Evolutionary conservation across 2,329 filamentous ascomycete genomes (phyloP).

Genomic region (Elsinoe arachidis): DNA sequence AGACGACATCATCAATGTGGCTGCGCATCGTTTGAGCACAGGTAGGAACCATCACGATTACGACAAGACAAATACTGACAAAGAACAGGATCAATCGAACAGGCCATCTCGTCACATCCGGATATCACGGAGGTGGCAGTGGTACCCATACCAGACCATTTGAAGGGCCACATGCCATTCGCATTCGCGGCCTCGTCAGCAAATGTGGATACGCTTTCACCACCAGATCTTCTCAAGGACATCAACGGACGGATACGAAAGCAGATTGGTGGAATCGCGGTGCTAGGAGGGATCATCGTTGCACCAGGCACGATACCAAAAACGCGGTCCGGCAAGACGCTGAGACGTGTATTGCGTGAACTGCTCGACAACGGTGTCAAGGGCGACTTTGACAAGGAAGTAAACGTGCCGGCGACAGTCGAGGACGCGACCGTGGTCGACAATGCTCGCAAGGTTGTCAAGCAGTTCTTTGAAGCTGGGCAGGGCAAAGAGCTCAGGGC

Average conservation of each 20-base stretch:
- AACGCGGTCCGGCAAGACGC: conserved; percentile 84
- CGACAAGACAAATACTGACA: background rate
- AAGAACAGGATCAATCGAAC: conserved; percentile 67
- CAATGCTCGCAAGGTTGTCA: conserved; percentile 61
- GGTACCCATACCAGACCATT: conserved; percentile 70
- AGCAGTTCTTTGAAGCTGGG: conserved; percentile 59
- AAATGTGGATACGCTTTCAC: conserved; percentile 43
- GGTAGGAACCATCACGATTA: conserved; percentile 42
- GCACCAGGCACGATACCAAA: conserved; percentile 83
- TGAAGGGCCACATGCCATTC: conserved; percentile 89
- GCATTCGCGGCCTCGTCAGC: conserved; percentile 66
- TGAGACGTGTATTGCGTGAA: conserved; percentile 72
- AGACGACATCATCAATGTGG: conserved; percentile 94
- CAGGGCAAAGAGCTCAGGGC: conserved; percentile 26
- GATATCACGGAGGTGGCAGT: conserved; percentile 76
- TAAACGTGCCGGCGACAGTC: conserved; percentile 73
- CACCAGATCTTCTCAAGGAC: conserved; percentile 50
- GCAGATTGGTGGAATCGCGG: conserved; percentile 81
- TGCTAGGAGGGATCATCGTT: conserved; percentile 76
- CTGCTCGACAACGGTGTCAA: conserved; percentile 73
- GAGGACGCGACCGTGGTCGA: conserved; percentile 70
- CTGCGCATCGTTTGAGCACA: conserved; percentile 81
- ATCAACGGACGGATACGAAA: conserved; percentile 64
- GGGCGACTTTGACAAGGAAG: conserved; percentile 61
- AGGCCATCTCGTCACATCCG: conserved; percentile 76